Base-by-base conservation (phyloP, 2,329 filamentous ascomycete genomes). In the Sclerotinia minor region DNA sequence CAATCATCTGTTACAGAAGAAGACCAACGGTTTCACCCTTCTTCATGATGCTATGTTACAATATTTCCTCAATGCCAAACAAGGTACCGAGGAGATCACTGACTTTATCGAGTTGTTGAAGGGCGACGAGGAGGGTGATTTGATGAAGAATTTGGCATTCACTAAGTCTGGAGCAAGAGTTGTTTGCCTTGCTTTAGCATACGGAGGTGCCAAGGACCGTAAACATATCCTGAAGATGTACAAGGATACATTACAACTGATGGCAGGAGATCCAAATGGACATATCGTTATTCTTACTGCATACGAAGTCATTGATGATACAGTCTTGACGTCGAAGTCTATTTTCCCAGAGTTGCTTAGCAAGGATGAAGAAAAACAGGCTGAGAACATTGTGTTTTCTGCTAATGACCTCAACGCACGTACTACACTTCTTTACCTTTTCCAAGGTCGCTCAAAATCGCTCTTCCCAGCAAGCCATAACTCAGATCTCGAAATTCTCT, bases 1-100 rank as follows among this genome's bases (percentile, higher is more conserved):
- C 82, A 97, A 97, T 79, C 88, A 90, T 70, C 85, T 99, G 53
- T 86, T 98, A 59, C 94, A 99, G 80, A 99, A 99, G 86, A 95
- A 95, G 81, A 89, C 95, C 81, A 96, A 92, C 0, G 94, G 92
- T 13, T 98, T 99, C 80, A 98, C 94, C 2, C 96, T 99, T 85
- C 86, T 99, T 26, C 96, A 99, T 79, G 95, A 98, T 76, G 95
- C 95, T 61, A 97, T 99, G 94, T 83, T 97, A 69, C 94, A 99
- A 78, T 99, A 97, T 80, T 97, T 94, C 80, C 81, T 92, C 65
- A 94, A 91, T 75, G 87, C 89, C 58, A 89, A 90, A 72, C 82
- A 86, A 5, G 93, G 90, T 4, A 92, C 89, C 55, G 88, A 92
- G 68, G 94, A 98, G 78, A 89, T 92, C 53, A 91, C 84, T 44